Evolutionary conservation across 2,329 filamentous ascomycete species (phyloP).

Genomic region (Sphaerulina populicola): DNA sequence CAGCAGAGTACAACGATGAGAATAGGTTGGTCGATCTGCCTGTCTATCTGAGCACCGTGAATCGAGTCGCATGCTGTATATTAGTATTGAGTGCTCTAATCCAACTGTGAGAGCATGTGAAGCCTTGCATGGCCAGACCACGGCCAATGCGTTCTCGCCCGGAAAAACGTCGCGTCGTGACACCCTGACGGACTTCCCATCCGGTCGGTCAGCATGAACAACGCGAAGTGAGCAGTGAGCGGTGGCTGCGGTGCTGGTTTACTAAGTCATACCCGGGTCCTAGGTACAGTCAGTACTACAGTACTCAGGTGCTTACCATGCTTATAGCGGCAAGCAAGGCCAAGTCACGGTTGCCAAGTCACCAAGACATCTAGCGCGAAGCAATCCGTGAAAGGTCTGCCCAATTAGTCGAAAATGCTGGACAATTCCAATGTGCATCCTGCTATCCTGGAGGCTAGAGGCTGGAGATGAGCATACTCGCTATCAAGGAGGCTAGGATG

Average conservation of each 20-base stretch:
- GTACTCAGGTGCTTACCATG: too few species aligned
- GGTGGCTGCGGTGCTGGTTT: background rate
- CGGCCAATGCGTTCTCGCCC: background rate
- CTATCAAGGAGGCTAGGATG: too few species aligned
- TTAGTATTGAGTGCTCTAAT: background rate
- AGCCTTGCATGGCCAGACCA: background rate
- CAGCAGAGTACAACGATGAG: background rate
- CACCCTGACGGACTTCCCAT: background rate
- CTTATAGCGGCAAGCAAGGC: too few species aligned
- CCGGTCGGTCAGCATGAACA: background rate
- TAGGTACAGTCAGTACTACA: background rate
- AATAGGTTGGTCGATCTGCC: background rate
- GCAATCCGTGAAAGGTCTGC: too few species aligned
- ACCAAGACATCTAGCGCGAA: too few species aligned
- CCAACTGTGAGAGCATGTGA: background rate
- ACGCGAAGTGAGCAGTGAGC: background rate
- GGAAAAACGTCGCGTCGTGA: background rate
- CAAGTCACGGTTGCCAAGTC: too few species aligned
- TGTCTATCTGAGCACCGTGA: background rate
- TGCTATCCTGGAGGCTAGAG: too few species aligned
- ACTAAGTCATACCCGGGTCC: too few species aligned
- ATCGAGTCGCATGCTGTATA: background rate
- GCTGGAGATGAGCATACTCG: too few species aligned
- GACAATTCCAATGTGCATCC: too few species aligned
- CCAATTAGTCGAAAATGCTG: too few species aligned